These are phyloP conservation scores for Lyophyllum atratum DNA, from an alignment of 768 basidiomycete genomes.

Conservation along the genomic window DNA sequence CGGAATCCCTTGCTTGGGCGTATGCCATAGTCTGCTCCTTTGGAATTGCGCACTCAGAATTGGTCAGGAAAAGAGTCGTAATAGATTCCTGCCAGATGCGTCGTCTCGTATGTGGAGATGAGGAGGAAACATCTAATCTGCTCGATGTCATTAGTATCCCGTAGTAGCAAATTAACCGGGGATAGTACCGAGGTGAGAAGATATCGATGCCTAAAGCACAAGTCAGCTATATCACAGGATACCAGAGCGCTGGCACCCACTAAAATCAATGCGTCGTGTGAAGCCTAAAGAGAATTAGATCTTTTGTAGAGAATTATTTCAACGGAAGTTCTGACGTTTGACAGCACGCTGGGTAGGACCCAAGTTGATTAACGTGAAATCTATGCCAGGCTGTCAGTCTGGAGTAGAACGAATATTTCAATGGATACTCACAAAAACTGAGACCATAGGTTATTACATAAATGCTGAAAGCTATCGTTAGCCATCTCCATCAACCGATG, in stretches of 20 bases:
- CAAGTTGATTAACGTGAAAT: constrained; percentile 65
- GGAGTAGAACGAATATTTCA: background rate
- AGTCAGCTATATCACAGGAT: background rate
- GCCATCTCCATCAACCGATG: background rate
- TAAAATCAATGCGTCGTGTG: constrained; percentile 71
- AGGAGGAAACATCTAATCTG: constrained; percentile 59
- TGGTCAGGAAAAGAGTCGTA: constrained; percentile 64
- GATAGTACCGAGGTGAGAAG: constrained; percentile 71
- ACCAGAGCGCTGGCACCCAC: constrained; percentile 40
- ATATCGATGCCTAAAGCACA: constrained; percentile 65
- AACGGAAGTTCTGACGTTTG: constrained; percentile 60
- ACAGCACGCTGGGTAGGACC: constrained; percentile 52
- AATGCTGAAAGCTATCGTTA: constrained; percentile 31
- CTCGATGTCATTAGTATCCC: constrained; percentile 1
- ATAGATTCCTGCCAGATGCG: constrained; percentile 84
- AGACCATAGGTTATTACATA: constrained; percentile 67
- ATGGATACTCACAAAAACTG: constrained; percentile 52
- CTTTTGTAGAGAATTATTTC: background rate
- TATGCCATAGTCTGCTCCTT: constrained; percentile 57
- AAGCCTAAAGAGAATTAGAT: constrained; percentile 42
- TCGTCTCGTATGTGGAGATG: constrained; percentile 62
- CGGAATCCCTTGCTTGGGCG: constrained; percentile 54
- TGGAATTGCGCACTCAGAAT: constrained; percentile 60
- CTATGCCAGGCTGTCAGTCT: constrained; percentile 33
- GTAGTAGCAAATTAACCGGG: constrained; percentile 3